These are phyloP conservation scores for Viola odorata DNA, from an alignment of 345 rosid species.

Conservation along the genomic window DNA sequence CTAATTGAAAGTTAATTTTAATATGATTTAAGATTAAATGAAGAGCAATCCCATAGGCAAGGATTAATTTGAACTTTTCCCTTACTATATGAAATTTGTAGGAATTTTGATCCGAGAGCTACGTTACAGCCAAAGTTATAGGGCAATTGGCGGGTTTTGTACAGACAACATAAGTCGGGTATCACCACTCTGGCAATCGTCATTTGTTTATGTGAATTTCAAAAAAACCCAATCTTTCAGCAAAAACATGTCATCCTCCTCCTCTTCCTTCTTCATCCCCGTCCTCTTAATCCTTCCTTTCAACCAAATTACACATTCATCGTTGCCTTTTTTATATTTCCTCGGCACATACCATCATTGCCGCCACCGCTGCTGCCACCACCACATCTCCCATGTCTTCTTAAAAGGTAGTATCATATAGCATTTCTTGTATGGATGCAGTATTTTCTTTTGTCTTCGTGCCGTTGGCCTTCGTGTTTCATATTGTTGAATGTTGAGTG, in stretches of 20 bases:
- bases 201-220: slow-evolving; percentile 19
- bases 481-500: not conserved
- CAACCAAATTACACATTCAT: not conserved
- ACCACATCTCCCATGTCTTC: slow-evolving; percentile 12
- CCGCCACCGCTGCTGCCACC: slow-evolving; percentile 8
- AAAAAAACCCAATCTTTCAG: slow-evolving; percentile 12
- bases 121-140: slow-evolving; percentile 22
- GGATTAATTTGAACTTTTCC: too few relatives aligned
- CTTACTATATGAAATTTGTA: too few relatives aligned
- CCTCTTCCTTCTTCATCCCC: slow-evolving; percentile 11
- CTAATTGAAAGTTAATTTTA: too few relatives aligned
- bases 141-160: slow-evolving; percentile 40
- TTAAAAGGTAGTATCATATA: slow-evolving; percentile 25
- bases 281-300: not conserved
- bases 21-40: too few relatives aligned
- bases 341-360: slow-evolving; percentile 6
- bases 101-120: not conserved
- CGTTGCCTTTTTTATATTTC: slow-evolving; percentile 16
- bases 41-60: too few relatives aligned
- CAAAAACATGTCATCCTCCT: slow-evolving; percentile 14
- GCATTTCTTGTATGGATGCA: not conserved
- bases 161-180: slow-evolving; percentile 2
- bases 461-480: not conserved
- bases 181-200: too few relatives aligned
- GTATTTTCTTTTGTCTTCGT: not conserved